Conservation (phyloP, 768 basidiomycete species). For the Rhizopogon roseolus region DNA sequence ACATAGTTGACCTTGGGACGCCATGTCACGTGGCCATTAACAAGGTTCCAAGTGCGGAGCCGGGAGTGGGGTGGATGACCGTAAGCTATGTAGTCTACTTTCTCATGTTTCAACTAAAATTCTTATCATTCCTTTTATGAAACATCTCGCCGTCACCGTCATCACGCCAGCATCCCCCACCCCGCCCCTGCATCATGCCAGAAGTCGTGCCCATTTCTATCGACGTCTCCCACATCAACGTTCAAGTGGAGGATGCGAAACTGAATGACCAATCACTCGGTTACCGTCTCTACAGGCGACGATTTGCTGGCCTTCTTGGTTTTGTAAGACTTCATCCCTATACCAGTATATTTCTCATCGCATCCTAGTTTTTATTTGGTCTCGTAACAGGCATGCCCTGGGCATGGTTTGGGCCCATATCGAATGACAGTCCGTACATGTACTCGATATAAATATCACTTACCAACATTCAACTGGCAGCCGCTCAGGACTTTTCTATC, state of each 20-base stretch:
- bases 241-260: too few species aligned
- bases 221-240: background rate
- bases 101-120: too few species aligned
- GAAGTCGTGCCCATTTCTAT: too few species aligned
- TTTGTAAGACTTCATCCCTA: conserved; percentile 37
- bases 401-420: conserved; percentile 86
- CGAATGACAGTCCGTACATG: conserved; percentile 49
- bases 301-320: conserved; percentile 62
- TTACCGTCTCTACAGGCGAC: conserved; percentile 66
- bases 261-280: background rate
- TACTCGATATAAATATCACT: background rate
- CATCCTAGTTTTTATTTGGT: conserved; percentile 52
- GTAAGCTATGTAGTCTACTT: too few species aligned
- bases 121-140: too few species aligned
- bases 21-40: too few species aligned
- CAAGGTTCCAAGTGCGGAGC: too few species aligned
- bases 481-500: conserved; percentile 59
- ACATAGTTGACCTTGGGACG: too few species aligned
- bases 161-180: too few species aligned
- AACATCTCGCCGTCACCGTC: too few species aligned
- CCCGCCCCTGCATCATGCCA: too few species aligned
- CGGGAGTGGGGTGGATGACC: too few species aligned
- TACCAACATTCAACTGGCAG: conserved; percentile 28
- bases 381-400: conserved; percentile 60
- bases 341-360: background rate